A percentile compares a stretch with the other conserved stretches of the same genome.
These are phyloP conservation scores for Penicillium robsamsonii DNA, from an alignment of 495 filamentous ascomycete genomes.

Conservation along the genomic window DNA sequence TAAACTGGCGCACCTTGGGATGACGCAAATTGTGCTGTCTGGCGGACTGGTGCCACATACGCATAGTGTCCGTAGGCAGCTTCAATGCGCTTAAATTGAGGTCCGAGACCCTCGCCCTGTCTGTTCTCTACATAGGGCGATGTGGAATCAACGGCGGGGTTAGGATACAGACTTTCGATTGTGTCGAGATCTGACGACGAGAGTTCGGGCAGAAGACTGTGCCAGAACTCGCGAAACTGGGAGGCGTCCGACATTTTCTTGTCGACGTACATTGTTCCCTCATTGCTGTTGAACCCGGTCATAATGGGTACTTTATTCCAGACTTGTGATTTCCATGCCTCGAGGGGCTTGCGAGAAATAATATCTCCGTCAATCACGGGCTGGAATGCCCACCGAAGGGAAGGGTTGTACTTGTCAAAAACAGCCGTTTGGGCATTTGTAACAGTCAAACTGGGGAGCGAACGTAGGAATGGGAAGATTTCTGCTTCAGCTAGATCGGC, in stretches of 20 bases:
- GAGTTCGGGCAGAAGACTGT: constrained; percentile 52
- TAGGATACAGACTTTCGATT: constrained; percentile 57
- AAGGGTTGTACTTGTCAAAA: constrained; percentile 52
- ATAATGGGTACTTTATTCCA: constrained; percentile 60
- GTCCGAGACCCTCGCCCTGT: constrained; percentile 40
- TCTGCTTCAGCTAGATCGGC: constrained; percentile 36
- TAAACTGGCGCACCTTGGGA: constrained; percentile 44
- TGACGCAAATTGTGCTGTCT: constrained; percentile 54
- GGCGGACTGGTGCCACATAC: constrained; percentile 62
- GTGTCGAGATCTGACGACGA: constrained; percentile 44
- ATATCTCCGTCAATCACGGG: constrained; percentile 61
- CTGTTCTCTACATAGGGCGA: constrained; percentile 41
- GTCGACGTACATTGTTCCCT: constrained; percentile 61
- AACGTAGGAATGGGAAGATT: constrained; percentile 52
- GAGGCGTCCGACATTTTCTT: constrained; percentile 36
- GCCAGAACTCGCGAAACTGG: constrained; percentile 57
- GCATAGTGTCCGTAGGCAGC: constrained; percentile 66
- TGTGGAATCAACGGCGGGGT: constrained; percentile 37
- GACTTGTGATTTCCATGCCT: constrained; percentile 50
- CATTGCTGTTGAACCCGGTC: constrained; percentile 65
- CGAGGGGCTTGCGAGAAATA: constrained; percentile 55
- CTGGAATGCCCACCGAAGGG: constrained; percentile 65
- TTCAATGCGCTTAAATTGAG: constrained; percentile 59
- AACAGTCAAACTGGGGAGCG: constrained; percentile 44
- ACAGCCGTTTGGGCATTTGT: constrained; percentile 49